phyloP scores from a whole-genome alignment of 805 yeast genomes.

The Teunomyces gatunensis region DNA sequence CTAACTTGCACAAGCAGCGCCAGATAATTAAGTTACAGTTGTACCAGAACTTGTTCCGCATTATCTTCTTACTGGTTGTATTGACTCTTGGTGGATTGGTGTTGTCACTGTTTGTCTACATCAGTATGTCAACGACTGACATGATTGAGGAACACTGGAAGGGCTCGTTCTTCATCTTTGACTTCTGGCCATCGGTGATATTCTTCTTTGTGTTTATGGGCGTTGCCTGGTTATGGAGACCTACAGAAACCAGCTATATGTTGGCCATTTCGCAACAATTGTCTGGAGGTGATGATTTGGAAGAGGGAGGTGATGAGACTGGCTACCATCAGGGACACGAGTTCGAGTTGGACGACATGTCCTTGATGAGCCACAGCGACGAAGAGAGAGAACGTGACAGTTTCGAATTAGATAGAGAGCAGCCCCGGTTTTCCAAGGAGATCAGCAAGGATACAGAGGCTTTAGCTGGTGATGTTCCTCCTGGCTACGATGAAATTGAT shows the following conservation, averaged over 20 bases:
- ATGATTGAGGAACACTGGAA: constrained; percentile 90
- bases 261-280: constrained; percentile 92
- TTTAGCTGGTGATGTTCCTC: constrained; percentile 22
- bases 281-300: constrained; percentile 50
- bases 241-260: constrained; percentile 92
- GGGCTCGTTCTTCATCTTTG: constrained; percentile 79
- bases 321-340: constrained; percentile 40
- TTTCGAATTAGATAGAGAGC: constrained; percentile 34
- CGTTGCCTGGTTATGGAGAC: constrained; percentile 93
- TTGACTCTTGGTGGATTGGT: constrained; percentile 69
- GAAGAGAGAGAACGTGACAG: constrained; percentile 35
- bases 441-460: constrained; percentile 5
- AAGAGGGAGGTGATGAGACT: constrained; percentile 46
- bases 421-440: constrained; percentile 6
- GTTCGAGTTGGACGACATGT: constrained; percentile 58
- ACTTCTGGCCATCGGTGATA: constrained; percentile 93
- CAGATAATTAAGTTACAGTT: constrained; percentile 87
- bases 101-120: constrained; percentile 63
- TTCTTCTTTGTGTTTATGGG: constrained; percentile 82
- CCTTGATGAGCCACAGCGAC: constrained; percentile 50
- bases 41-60: constrained; percentile 74
- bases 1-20: constrained; percentile 73
- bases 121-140: constrained; percentile 72
- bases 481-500: constrained; percentile 24
- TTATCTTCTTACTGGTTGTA: constrained; percentile 70